A percentile compares a stretch with the other conserved stretches of the same genome.
Conservation (phyloP, 2,329 filamentous ascomycete species). For the Cercospora sojina region DNA sequence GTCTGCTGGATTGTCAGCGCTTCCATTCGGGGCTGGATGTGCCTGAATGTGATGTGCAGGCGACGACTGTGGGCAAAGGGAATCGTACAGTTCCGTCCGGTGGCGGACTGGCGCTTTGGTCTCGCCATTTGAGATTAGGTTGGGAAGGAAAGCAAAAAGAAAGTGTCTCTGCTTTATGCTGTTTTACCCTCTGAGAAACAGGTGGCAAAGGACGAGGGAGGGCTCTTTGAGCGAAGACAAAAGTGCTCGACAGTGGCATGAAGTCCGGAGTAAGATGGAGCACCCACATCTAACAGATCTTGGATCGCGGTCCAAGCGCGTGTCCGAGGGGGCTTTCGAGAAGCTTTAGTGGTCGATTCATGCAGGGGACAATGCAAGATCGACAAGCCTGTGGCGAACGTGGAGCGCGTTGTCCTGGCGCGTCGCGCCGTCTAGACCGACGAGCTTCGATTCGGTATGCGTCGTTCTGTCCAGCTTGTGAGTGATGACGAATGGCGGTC, state of each 20-base stretch:
- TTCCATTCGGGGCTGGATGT: background rate
- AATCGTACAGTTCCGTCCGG: conserved; percentile 7
- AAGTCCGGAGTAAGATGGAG: background rate
- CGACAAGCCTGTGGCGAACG: conserved; percentile 6
- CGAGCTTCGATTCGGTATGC: background rate
- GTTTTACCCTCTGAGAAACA: background rate
- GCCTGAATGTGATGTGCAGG: background rate
- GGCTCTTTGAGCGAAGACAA: background rate
- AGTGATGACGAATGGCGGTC: background rate
- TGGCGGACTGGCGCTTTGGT: conserved; percentile 3
- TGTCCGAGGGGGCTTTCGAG: background rate
- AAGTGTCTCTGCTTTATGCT: background rate
- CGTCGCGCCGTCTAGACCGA: background rate
- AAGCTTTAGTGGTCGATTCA: conserved; percentile 9
- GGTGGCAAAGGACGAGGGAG: background rate
- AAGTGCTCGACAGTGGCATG: background rate
- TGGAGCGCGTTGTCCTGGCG: background rate
- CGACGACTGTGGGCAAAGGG: background rate
- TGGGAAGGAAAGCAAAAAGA: background rate
- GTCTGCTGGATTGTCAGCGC: background rate
- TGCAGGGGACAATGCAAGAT: conserved; percentile 11
- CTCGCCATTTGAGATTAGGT: conserved; percentile 7
- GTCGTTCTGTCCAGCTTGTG: background rate
- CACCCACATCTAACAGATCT: conserved; percentile 7
- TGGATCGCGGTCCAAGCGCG: conserved; percentile 11